Base-by-base conservation (phyloP, 345 rosid species). In the Turnera subulata region DNA sequence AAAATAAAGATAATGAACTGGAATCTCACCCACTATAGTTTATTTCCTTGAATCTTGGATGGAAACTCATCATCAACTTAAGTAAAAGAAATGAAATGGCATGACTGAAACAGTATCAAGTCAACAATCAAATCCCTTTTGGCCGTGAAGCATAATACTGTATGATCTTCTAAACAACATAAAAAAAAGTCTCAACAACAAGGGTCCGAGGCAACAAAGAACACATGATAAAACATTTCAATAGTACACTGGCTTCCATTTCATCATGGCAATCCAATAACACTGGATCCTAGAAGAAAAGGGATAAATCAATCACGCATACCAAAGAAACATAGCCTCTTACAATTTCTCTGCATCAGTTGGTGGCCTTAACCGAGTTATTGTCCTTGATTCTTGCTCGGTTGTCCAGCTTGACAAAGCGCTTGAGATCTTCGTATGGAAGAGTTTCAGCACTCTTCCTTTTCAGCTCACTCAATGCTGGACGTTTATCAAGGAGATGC, bases 371-470 rank as follows among this genome's bases (percentile, higher is more conserved):
- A 58, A 72, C 6, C 18, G 91, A 75, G 74, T 93, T 89, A 77
- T 81, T 89, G 53, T 87, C 96, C 78, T 81, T 89, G 53, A 89
- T 93, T 55, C 80, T 80, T 18, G 87, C 80, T 29, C 99, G 82
- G 48, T 80, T 85, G 63, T 93, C 95, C 53, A 93, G 82, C 82
- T 85, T 93, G 64, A 84, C 84, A 74, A 89, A 89, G 64, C 90
- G 84, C 69, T 74, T 87, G 53, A 93, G 84, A 50, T 87, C 84
- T 61, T 82, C 89, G 4, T 70, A 89, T 1, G 96, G 85, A 46
- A 93, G 94, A 18, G 84, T 80, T 70, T 85, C 86, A 1, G 71
- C 65, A 53, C 74, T 69, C 63, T 78, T 82, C 74, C 97, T 76
- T 53, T 75, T 61, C 10, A 87, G 84, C 55, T 83, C 97, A 70